Percentiles rank a stretch among this genome's conserved stretches.
Evolutionary conservation across 177 flowering plant species (phyloP).

Genomic region (Telopea speciosissima): DNA sequence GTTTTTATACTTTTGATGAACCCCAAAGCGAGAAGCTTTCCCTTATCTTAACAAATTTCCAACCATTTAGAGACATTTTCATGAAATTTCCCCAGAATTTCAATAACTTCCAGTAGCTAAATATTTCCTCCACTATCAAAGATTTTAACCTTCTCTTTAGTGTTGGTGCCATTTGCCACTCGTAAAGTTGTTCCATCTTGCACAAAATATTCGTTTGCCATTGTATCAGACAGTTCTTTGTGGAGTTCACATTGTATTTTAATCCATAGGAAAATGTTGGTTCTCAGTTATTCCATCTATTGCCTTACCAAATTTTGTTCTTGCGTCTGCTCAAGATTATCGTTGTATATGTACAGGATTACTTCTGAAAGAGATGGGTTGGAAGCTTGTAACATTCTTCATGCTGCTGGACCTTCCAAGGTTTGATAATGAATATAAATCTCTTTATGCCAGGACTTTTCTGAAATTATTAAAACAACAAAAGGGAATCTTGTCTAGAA

Average conservation of each 20-base stretch:
- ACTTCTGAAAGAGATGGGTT: conserved; percentile 74
- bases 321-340: conserved; percentile 1
- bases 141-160: no score
- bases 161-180: no score
- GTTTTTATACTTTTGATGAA: no score
- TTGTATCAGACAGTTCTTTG: not conserved
- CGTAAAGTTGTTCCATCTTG: no score
- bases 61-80: no score
- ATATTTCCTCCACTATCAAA: no score
- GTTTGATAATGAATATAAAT: conserved; percentile 23
- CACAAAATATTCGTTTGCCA: no score
- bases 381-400: conserved; percentile 87
- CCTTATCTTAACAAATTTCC: no score
- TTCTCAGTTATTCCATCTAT: not conserved
- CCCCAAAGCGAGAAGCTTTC: no score
- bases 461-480: no score
- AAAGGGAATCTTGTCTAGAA: not conserved
- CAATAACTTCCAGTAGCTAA: no score
- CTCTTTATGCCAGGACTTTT: not conserved
- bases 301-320: not conserved
- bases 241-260: not conserved
- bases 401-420: conserved; percentile 94
- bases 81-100: no score
- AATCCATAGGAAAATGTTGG: not conserved
- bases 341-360: conserved; percentile 45